These are phyloP conservation scores for Aaosphaeria arxii DNA, from an alignment of 2,329 filamentous ascomycete genomes.

Conservation along the genomic window DNA sequence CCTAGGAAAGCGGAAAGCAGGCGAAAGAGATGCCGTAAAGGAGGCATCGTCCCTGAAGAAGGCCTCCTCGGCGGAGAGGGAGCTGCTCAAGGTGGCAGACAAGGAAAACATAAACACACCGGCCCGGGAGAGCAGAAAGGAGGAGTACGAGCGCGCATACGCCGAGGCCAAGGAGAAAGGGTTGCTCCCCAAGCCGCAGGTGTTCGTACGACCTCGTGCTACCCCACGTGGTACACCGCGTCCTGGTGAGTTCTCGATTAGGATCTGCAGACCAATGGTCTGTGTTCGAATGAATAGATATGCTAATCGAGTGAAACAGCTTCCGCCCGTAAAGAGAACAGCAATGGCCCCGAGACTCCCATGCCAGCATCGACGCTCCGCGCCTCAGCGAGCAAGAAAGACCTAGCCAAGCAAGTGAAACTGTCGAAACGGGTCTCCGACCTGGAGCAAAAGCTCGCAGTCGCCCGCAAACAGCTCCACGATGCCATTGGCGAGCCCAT, in stretches of 20 bases:
- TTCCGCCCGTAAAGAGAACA: constrained; percentile 4
- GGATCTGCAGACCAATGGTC: background rate
- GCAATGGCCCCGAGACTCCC: no score
- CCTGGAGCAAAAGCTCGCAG: constrained; percentile 57
- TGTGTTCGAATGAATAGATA: background rate
- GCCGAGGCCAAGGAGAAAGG: constrained; percentile 29
- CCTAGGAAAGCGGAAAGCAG: constrained; percentile 28
- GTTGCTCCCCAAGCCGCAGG: constrained; percentile 30
- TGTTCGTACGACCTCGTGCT: constrained; percentile 25
- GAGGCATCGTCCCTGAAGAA: constrained; percentile 4
- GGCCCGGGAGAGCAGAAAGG: constrained; percentile 21
- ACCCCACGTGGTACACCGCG: constrained; percentile 10
- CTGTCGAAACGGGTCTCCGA: constrained; percentile 60
- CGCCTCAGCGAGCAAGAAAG: constrained; percentile 53
- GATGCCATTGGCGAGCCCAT: constrained; percentile 45
- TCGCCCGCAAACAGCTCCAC: constrained; percentile 54
- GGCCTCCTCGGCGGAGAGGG: background rate
- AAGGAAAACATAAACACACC: background rate
- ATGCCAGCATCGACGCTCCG: constrained; percentile 31
- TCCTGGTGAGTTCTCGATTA: background rate
- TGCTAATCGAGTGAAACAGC: background rate
- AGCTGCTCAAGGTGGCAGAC: background rate
- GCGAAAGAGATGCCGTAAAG: constrained; percentile 16
- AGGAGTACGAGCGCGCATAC: constrained; percentile 29
- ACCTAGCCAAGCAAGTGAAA: constrained; percentile 56